A percentile compares a stretch with the other conserved stretches of the same genome.
Conservation (phyloP, 1,139 yeast genomes). For the Taphrina flavorubra region DNA sequence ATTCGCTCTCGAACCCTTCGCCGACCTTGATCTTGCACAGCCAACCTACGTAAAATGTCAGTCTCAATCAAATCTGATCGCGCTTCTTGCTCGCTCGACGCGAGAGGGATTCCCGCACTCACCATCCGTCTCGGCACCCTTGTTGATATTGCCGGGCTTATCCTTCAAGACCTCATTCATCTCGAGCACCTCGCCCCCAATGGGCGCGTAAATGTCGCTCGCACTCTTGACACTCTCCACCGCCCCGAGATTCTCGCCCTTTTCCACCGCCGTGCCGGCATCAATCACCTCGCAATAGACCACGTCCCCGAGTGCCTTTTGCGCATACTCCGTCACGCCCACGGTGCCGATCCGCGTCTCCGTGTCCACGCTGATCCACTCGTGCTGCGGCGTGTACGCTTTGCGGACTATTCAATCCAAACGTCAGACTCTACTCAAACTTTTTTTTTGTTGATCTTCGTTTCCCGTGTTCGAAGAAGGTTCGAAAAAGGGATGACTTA, state of each 20-base stretch:
- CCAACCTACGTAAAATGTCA: slow-evolving; percentile 65
- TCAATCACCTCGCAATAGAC: slow-evolving; percentile 92
- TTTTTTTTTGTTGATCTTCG: no score
- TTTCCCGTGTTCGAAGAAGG: no score
- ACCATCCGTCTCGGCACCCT: slow-evolving; percentile 62
- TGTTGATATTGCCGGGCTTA: slow-evolving; percentile 77
- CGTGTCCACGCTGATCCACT: slow-evolving; percentile 86
- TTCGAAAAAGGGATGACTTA: not conserved
- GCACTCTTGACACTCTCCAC: slow-evolving; percentile 96
- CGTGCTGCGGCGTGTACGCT: slow-evolving; percentile 73
- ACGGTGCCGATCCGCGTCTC: slow-evolving; percentile 66
- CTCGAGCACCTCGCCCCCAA: slow-evolving; percentile 75
- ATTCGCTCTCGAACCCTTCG: slow-evolving; percentile 52
- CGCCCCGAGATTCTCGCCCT: slow-evolving; percentile 86
- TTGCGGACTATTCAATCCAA: slow-evolving; percentile 22
- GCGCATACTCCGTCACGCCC: slow-evolving; percentile 94
- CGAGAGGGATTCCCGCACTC: no score
- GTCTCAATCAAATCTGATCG: not conserved
- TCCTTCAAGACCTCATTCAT: slow-evolving; percentile 70
- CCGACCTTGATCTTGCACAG: slow-evolving; percentile 72
- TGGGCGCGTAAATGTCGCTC: slow-evolving; percentile 89
- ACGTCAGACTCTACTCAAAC: no score
- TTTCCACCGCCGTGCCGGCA: slow-evolving; percentile 66
- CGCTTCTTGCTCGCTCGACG: no score
- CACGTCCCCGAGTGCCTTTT: slow-evolving; percentile 98